Conservation (phyloP, 768 basidiomycete genomes). For the Rhizopogon salebrosus region DNA sequence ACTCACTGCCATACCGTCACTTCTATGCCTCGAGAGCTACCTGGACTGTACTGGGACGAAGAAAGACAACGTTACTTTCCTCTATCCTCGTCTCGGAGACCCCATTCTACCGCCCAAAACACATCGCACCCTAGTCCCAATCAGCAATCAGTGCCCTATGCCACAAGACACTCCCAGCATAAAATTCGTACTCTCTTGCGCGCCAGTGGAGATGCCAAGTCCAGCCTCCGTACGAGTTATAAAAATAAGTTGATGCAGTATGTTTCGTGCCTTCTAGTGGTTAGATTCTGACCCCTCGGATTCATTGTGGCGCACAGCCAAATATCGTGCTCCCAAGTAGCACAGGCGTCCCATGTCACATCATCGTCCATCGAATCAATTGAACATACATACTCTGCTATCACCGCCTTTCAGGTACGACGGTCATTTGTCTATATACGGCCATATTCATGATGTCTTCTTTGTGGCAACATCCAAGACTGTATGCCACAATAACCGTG, state of each 20-base stretch:
- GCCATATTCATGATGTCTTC: background rate
- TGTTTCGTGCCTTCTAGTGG: slow-evolving; percentile 1
- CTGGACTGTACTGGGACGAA: slow-evolving; percentile 55
- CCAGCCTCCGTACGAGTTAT: slow-evolving; percentile 6
- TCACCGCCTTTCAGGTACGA: slow-evolving; percentile 48
- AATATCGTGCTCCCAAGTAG: slow-evolving; percentile 35
- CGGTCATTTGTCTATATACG: background rate
- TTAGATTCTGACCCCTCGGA: background rate
- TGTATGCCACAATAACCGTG: slow-evolving; percentile 24
- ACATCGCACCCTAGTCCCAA: background rate
- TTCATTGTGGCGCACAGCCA: slow-evolving; percentile 26
- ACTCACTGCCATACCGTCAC: background rate
- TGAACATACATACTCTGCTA: slow-evolving; percentile 19
- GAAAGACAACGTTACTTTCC: slow-evolving; percentile 54
- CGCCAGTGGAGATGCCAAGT: background rate
- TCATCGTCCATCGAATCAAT: slow-evolving; percentile 27
- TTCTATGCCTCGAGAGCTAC: slow-evolving; percentile 45
- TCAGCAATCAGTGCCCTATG: background rate
- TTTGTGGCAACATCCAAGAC: slow-evolving; percentile 21
- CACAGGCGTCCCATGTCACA: slow-evolving; percentile 29
- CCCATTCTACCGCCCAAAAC: background rate
- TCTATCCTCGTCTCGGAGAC: slow-evolving; percentile 29
- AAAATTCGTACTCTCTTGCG: background rate
- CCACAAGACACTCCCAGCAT: background rate
- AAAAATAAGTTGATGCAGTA: slow-evolving; percentile 25